phyloP scores from a whole-genome alignment of 1,284 basidiomycete genomes.

The Malassezia vespertilionis region DNA sequence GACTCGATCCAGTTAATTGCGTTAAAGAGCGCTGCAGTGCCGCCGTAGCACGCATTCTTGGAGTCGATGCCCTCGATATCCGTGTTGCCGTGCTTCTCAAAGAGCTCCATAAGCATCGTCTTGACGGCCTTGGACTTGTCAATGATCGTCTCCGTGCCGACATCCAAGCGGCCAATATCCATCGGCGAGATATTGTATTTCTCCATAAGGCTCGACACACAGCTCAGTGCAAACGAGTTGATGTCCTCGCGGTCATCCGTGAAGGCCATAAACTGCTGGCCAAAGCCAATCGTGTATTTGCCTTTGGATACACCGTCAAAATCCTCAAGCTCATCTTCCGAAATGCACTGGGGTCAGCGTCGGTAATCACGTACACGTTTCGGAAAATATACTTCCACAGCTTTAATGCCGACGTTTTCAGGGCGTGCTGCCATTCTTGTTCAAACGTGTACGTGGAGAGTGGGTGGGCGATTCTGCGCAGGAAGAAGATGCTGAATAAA shows the following conservation, averaged over 20 bases:
- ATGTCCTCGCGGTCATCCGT: slow-evolving; percentile 92
- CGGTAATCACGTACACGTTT: slow-evolving; percentile 58
- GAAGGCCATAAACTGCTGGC: slow-evolving; percentile 95
- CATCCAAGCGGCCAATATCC: slow-evolving; percentile 90
- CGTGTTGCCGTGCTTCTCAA: slow-evolving; percentile 77
- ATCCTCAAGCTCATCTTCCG: slow-evolving; percentile 55
- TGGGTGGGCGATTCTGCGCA: background rate
- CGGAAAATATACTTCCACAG: slow-evolving; percentile 86
- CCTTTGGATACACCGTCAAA: slow-evolving; percentile 91
- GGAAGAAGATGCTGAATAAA: background rate
- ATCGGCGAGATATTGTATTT: slow-evolving; percentile 94
- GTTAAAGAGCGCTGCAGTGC: slow-evolving; percentile 95
- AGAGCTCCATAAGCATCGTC: slow-evolving; percentile 96
- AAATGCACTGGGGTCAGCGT: slow-evolving; percentile 34
- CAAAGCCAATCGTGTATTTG: slow-evolving; percentile 98
- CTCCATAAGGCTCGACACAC: slow-evolving; percentile 71
- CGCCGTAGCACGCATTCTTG: slow-evolving; percentile 98
- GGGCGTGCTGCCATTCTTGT: slow-evolving; percentile 54
- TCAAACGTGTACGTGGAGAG: background rate
- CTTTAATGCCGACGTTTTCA: slow-evolving; percentile 82
- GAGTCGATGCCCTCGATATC: slow-evolving; percentile 98
- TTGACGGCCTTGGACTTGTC: slow-evolving; percentile 99
- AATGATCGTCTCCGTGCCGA: slow-evolving; percentile 97
- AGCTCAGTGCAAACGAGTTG: slow-evolving; percentile 90
- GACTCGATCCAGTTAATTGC: slow-evolving; percentile 85